Conservation (phyloP, 1,284 basidiomycete species). For the Porphyrellus sp. region DNA sequence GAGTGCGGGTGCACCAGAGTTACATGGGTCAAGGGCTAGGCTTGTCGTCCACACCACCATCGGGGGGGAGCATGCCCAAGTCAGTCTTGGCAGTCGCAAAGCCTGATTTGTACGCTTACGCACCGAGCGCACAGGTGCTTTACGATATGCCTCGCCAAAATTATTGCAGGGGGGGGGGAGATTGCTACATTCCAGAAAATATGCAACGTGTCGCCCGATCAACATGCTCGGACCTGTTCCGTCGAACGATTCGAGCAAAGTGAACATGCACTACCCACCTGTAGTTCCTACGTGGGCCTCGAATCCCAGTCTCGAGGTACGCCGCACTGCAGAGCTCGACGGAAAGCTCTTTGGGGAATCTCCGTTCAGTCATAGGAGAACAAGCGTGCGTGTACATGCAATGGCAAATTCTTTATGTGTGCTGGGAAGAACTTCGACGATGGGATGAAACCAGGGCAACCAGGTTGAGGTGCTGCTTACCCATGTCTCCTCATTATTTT, state of each 20-base stretch:
- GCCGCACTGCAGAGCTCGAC: constrained; percentile 26
- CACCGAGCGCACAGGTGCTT: constrained; percentile 21
- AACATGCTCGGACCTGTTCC: constrained; percentile 13
- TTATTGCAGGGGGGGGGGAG: constrained; percentile 11
- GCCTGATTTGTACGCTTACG: constrained; percentile 22
- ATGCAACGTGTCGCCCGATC: constrained; percentile 31
- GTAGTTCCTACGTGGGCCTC: constrained; percentile 19
- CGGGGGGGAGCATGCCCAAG: background rate
- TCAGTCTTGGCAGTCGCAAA: constrained; percentile 17
- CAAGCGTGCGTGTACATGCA: constrained; percentile 23
- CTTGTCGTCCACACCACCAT: constrained; percentile 21
- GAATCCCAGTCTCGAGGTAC: constrained; percentile 19
- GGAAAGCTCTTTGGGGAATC: constrained; percentile 24
- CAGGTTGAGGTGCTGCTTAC: constrained; percentile 24
- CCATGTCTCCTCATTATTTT: constrained; percentile 26
- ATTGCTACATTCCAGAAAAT: constrained; percentile 27
- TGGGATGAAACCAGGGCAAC: constrained; percentile 10
- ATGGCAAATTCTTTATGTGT: constrained; percentile 27
- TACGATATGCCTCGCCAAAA: constrained; percentile 19
- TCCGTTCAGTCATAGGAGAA: constrained; percentile 28
- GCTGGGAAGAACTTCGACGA: constrained; percentile 19
- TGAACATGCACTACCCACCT: constrained; percentile 30
- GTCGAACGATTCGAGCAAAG: constrained; percentile 13
- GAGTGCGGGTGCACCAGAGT: constrained; percentile 15
- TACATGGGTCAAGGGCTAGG: constrained; percentile 33